Evolutionary conservation across 495 filamentous ascomycete genomes (phyloP), one percentile per base, ranked within the genome.

Genomic region (Penicillium silybi): DNA sequence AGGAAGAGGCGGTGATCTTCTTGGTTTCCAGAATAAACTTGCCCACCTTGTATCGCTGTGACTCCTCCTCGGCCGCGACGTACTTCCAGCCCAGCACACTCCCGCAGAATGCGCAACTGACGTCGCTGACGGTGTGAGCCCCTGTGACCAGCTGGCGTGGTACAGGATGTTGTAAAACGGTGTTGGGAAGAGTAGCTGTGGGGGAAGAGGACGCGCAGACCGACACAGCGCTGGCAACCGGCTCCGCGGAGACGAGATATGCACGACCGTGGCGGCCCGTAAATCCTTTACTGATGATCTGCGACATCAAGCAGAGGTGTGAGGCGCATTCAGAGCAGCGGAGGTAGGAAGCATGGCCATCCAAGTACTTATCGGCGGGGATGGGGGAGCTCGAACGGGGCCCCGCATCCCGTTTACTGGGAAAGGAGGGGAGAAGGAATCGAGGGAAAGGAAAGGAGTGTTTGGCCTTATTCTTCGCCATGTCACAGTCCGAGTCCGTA

Each of bases 21-120:
- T 84, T 84, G 27, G 86, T 90, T 73, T 97, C 92, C 32, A 97
- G 66, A n/a, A 97, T 96, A 59, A 92, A 96, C 66, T 95, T 96
- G 25, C 92, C 92, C 25, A 97, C 84, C 66, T 97, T 97, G 71
- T 97, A 97, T 47, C 80, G 78, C 66, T 97, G 92, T 35, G 75
- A 76, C 54, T 85, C 76, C 60, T 96, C 88, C 46, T 86, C 84
- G 0, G 92, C 92, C 39, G 83, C 83, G 46, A 96, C 79, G 64
- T 97, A 97, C 68, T 96, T 96, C 92, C 92, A 97, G 9, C 92
- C 92, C 16, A 97, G 64, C 38, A 87, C 81, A 39, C 67, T 81
- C 4, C 77, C 78, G 63, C 92, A 87, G 47, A 85, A 69, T 26
- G 78, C 62, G 62, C 85, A 86, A 37, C 69, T 71, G 9, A 81